Base-by-base conservation (phyloP, 2,329 filamentous ascomycete species). In the Thelonectria blattea region DNA sequence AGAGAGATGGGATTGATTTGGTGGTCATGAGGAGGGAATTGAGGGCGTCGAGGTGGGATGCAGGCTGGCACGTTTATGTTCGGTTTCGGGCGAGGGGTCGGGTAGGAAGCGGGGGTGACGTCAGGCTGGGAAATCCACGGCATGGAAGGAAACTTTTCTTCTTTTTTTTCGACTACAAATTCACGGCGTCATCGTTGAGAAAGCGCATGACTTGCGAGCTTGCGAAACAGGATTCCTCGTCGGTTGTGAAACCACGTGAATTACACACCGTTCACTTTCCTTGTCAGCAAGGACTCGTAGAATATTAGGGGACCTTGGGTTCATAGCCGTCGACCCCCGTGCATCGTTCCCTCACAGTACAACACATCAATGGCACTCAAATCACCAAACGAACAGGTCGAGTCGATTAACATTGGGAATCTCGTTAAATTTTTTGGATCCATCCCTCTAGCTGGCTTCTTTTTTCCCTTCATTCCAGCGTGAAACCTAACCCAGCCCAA, bases 401-500 rank as follows among this genome's bases (percentile, higher is more conserved):
- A 65, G 66, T 67, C 61, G 66, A 65, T 71, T 71, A 68, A 72
- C 67, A 70, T 70, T 70, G 71, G 73, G 71, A 74, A 74, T 73
- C 69, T 74, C 70, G 68, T 72, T 72, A 72, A 61, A 69, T 70
- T 74, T 74, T 71, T 72, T 71, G 69, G 61, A 68, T 75, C 68
- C 71, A 67, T 73, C 65, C 67, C 65, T 73, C 72, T 73, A 73
- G 67, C 73, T 72, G 74, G 73, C 60, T 67, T 70, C 73, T 73
- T 71, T 74, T 73, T 71, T 67, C 70, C 70, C 64, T 73, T 75
- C 74, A 74, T 72, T 71, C 72, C 71, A 72, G 74, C 68, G 69
- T 70, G 68, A 71, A 73, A 71, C 72, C 73, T 67, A 72, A 70
- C 71, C 76, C 73, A 73, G 72, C 74, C 73, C 65, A 72, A 74